Evolutionary conservation across 441 rosid species (phyloP).

Genomic region (Adansonia rubrostipa): DNA sequence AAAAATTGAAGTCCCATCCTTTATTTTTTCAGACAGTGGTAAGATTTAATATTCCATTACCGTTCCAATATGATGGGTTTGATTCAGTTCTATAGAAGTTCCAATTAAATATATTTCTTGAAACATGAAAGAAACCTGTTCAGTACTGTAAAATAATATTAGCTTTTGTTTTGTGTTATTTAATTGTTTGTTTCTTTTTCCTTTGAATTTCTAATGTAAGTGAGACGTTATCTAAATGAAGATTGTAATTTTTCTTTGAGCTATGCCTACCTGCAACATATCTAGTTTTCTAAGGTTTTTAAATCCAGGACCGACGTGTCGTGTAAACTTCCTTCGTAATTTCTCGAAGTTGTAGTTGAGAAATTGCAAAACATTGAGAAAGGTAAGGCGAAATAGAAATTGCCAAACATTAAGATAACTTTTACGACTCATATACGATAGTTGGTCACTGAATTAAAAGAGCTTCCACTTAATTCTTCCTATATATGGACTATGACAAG

Average conservation of each 20-base stretch:
- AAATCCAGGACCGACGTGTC: not conserved
- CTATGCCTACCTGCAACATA: not conserved
- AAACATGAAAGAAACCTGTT: not conserved
- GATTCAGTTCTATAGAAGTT: not conserved
- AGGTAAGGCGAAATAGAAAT: not conserved
- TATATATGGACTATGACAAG: not conserved
- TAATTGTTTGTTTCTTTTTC: not conserved
- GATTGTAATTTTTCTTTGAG: not conserved
- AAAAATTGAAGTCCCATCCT: not conserved
- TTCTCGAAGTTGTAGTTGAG: not conserved
- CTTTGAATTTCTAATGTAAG: not conserved
- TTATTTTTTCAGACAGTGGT: not conserved
- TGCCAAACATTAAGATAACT: not conserved
- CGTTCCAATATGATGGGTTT: not conserved
- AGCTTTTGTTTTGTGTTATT: not conserved
- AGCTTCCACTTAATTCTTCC: not conserved
- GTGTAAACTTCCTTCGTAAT: not conserved
- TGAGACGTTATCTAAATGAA: not conserved
- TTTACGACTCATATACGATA: not conserved
- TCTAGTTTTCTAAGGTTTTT: not conserved
- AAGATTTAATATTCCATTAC: not conserved
- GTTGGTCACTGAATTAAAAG: not conserved
- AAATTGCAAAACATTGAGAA: not conserved
- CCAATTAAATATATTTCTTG: not conserved
- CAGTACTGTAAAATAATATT: not conserved